phyloP scores from a whole-genome alignment of 2,329 filamentous ascomycete genomes.

The Fusarium foetens region DNA sequence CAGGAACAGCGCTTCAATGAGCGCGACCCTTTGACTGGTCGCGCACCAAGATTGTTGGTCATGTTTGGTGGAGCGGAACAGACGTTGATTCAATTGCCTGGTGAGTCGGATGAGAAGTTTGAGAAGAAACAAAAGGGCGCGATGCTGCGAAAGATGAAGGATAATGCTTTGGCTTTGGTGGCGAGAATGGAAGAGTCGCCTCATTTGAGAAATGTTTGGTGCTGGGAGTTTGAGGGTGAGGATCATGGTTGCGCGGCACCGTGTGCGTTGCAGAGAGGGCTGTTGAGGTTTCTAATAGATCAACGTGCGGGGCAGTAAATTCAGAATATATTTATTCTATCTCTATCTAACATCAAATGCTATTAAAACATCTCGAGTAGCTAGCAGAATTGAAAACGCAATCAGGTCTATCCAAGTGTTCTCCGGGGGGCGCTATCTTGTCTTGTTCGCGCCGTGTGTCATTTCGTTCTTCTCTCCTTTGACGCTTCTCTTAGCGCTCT shows the following conservation, averaged over 20 bases:
- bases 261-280: conserved; percentile 34
- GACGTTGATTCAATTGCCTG: conserved; percentile 38
- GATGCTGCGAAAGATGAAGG: conserved; percentile 34
- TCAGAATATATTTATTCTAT: background rate
- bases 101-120: conserved; percentile 48
- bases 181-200: conserved; percentile 31
- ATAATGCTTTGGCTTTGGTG: conserved; percentile 39
- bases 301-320: background rate
- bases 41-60: conserved; percentile 47
- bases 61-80: conserved; percentile 49
- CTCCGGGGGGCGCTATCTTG: background rate
- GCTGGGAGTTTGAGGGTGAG: conserved; percentile 44
- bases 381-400: background rate
- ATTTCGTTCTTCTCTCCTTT: background rate
- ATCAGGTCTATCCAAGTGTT: background rate
- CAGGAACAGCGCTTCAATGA: conserved; percentile 44
- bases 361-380: background rate
- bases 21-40: background rate
- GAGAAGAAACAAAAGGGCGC: conserved; percentile 35
- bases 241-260: conserved; percentile 42
- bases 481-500: background rate
- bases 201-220: conserved; percentile 32
- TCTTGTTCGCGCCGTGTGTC: background rate
- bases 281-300: conserved; percentile 35
- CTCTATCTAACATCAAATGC: background rate